Evolutionary conservation across 805 yeast genomes (phyloP).

Genomic region (Myxozyma vanderwaltii): DNA sequence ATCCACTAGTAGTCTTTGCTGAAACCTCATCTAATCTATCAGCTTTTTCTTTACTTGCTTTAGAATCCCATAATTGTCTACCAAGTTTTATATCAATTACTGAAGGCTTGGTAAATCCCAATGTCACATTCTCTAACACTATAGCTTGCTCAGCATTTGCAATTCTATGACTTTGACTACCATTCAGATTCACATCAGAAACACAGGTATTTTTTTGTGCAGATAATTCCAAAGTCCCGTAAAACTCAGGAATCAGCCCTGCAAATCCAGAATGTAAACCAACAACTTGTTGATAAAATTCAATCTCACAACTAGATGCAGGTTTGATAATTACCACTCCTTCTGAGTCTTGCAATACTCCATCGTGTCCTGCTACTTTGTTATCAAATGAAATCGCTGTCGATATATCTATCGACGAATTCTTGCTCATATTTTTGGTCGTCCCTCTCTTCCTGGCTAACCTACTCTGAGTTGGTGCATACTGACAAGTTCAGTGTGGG

Average conservation of each 20-base stretch:
- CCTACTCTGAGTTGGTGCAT: too few species aligned
- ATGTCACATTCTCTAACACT: constrained; percentile 70
- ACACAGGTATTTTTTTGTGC: constrained; percentile 45
- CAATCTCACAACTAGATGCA: constrained; percentile 62
- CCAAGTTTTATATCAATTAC: constrained; percentile 87
- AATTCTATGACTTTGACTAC: constrained; percentile 23
- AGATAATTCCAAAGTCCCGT: constrained; percentile 54
- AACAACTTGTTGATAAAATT: constrained; percentile 60
- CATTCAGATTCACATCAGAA: constrained; percentile 15
- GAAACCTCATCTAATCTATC: constrained; percentile 66
- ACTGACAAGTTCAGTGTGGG: too few species aligned
- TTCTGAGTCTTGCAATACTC: constrained; percentile 61
- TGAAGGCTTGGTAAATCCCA: constrained; percentile 66
- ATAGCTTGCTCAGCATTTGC: constrained; percentile 43
- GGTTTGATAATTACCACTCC: constrained; percentile 77
- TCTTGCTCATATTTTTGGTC: not conserved
- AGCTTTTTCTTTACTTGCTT: constrained; percentile 60
- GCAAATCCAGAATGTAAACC: constrained; percentile 34
- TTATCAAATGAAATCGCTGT: constrained; percentile 25
- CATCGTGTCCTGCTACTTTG: constrained; percentile 93
- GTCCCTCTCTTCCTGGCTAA: too few species aligned
- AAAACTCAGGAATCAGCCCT: constrained; percentile 55
- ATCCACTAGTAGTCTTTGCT: constrained; percentile 74
- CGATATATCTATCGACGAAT: constrained; percentile 4
- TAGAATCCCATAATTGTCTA: constrained; percentile 60